Evolutionary conservation across 176 grass and related monocot genomes (phyloP), one percentile per base, ranked within the genome.

Genomic region (Aegilops longissima): DNA sequence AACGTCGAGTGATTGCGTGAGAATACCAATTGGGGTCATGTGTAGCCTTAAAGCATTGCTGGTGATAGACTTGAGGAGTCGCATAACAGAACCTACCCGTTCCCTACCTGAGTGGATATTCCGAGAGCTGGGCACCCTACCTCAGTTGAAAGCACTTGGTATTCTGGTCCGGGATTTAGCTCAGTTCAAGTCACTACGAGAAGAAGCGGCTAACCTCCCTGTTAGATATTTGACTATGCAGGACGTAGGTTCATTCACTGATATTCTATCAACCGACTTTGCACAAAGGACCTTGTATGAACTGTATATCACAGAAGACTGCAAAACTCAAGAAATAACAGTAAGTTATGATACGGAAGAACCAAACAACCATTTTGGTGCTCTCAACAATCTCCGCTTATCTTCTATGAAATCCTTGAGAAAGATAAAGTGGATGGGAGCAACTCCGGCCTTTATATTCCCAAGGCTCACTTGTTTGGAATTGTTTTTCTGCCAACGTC

Each of bases 61-160:
- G 18, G 82, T 84, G 20, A 24, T 84, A 8, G 35, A 84, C 35
- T 75, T 83, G 65, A n/a, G n/a, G n/a, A n/a, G n/a, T n/a, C n/a
- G n/a, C n/a, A n/a, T n/a, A n/a, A n/a, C n/a, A n/a, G n/a, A n/a
- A n/a, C n/a, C n/a, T n/a, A n/a, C n/a, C n/a, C n/a, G n/a, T n/a
- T n/a, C n/a, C n/a, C n/a, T n/a, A n/a, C n/a, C n/a, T n/a, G n/a
- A n/a, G n/a, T n/a, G 27, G 42, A 61, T 47, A 13, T 12, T 80
- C 16, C 59, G 5, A 30, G 61, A 80, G 78, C 47, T 80, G 30
- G 29, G 61, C 23, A 80, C 35, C n/a, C 78, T 66, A 61, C 27
- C 38, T 73, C n/a, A 73, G 38, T 45, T 73, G 70, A 73, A 73
- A 73, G 70, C 70, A 5, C 38, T 73, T 44, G 39, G 70, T 45